These are phyloP conservation scores for Quambalaria eucalypti DNA, from an alignment of 1,284 basidiomycete genomes.

Conservation along the genomic window DNA sequence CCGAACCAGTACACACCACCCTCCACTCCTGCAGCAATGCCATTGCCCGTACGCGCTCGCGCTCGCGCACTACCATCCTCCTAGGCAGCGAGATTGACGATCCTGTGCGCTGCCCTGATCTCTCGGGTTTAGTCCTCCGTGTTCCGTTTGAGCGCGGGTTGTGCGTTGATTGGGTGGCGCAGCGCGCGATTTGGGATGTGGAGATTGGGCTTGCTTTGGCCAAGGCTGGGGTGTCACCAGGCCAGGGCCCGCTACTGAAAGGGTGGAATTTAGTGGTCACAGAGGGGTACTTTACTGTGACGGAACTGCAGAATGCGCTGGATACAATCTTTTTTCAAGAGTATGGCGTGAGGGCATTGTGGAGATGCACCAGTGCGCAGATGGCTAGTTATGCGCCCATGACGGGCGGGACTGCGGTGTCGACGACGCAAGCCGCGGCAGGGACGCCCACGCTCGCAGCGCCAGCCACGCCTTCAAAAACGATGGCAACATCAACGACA, in stretches of 20 bases:
- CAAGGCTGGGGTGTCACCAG: conserved; percentile 2
- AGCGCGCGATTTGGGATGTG: conserved; percentile 38
- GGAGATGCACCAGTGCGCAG: conserved; percentile 50
- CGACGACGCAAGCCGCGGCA: neutral
- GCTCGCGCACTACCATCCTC: conserved; percentile 2
- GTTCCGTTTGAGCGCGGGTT: conserved; percentile 35
- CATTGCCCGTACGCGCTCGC: conserved; percentile 6
- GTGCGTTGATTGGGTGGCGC: conserved; percentile 39
- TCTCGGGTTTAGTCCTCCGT: conserved; percentile 31
- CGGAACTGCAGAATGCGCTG: conserved; percentile 78
- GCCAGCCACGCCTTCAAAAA: neutral
- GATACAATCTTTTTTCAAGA: conserved; percentile 93
- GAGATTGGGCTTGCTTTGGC: conserved; percentile 15
- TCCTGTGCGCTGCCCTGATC: conserved; percentile 25
- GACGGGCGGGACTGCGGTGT: neutral
- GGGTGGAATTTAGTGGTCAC: conserved; percentile 57
- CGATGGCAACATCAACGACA: neutral
- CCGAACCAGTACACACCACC: neutral
- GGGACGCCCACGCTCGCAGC: neutral
- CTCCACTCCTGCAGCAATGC: conserved; percentile 9
- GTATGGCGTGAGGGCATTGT: conserved; percentile 79
- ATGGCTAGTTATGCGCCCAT: conserved; percentile 1
- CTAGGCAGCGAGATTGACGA: conserved; percentile 26
- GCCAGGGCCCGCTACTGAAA: conserved; percentile 3
- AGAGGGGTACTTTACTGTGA: conserved; percentile 85